Percentiles rank a stretch among this genome's conserved stretches.
Conservation (phyloP, 768 basidiomycete species). For the Thelephora aurantiotincta region DNA sequence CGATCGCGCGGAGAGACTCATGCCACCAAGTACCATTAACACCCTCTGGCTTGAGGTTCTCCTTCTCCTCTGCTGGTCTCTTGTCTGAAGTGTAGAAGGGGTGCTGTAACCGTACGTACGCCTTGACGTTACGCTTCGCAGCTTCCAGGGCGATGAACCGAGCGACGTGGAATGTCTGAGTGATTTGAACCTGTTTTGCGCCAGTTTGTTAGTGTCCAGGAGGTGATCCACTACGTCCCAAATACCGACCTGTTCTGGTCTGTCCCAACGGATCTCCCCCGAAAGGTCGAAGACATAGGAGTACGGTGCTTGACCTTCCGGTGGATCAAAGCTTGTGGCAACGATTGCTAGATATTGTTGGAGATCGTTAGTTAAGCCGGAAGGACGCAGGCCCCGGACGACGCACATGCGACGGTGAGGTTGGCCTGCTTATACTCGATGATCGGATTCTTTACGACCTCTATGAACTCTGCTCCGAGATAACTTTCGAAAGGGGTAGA, state of each 20-base stretch:
- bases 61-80: conserved; percentile 52
- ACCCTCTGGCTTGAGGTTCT: conserved; percentile 57
- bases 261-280: conserved; percentile 65
- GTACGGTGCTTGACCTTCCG: conserved; percentile 53
- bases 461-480: conserved; percentile 61
- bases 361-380: not conserved
- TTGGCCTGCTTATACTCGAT: conserved; percentile 80
- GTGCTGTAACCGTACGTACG: conserved; percentile 64
- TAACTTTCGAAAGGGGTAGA: conserved; percentile 31
- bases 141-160: conserved; percentile 63
- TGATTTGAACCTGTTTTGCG: conserved; percentile 56
- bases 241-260: conserved; percentile 52
- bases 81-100: conserved; percentile 74
- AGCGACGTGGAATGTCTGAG: conserved; percentile 56
- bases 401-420: conserved; percentile 50
- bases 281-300: conserved; percentile 78
- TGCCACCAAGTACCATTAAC: conserved; percentile 81
- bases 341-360: conserved; percentile 39
- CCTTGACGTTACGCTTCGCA: conserved; percentile 62
- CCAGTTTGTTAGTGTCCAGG: not conserved
- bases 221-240: not conserved
- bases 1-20: conserved; percentile 63
- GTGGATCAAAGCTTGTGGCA: conserved; percentile 54
- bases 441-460: conserved; percentile 47
- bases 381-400: not conserved